These are phyloP conservation scores for Globisporangium emineosum DNA, from an alignment of 352 stramenopile genomes.

Conservation along the genomic window DNA sequence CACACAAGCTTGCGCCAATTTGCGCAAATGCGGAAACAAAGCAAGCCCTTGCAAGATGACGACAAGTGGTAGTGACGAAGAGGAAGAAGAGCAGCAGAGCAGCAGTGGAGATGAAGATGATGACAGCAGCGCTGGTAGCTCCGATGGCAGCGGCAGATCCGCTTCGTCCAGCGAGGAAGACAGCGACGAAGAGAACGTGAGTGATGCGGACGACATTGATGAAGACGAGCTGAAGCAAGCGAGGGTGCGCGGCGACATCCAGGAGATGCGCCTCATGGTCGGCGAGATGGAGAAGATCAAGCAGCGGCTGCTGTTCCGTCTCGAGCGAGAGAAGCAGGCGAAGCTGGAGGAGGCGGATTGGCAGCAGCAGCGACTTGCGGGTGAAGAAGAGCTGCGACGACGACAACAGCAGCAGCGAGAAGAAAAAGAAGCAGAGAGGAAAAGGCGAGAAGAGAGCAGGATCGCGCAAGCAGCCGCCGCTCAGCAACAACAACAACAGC, in stretches of 20 bases:
- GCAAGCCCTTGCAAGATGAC: background rate
- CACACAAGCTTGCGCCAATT: background rate
- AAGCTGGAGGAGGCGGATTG: slow-evolving; percentile 18
- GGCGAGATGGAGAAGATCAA: slow-evolving; percentile 65
- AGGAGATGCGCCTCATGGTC: slow-evolving; percentile 47
- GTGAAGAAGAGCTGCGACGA: slow-evolving; percentile 13
- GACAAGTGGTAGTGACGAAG: slow-evolving; percentile 19
- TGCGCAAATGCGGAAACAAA: slow-evolving; percentile 6
- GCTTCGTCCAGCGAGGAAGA: slow-evolving; percentile 10
- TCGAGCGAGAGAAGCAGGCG: slow-evolving; percentile 25
- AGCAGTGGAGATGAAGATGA: slow-evolving; percentile 24
- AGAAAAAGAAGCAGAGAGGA: background rate
- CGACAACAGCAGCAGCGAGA: slow-evolving; percentile 3
- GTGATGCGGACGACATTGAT: slow-evolving; percentile 2
- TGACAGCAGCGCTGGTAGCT: slow-evolving; percentile 11
- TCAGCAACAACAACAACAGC: background rate
- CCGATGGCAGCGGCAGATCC: slow-evolving; percentile 1
- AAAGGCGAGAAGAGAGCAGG: background rate
- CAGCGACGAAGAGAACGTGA: slow-evolving; percentile 5
- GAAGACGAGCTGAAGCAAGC: slow-evolving; percentile 25
- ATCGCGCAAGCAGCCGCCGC: background rate
- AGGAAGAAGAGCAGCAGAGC: slow-evolving; percentile 16
- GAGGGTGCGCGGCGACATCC: slow-evolving; percentile 35
- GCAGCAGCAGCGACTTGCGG: slow-evolving; percentile 3
- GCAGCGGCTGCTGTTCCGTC: slow-evolving; percentile 42